These are phyloP conservation scores for Aphanomyces astaci DNA, from an alignment of 352 stramenopile species.

Conservation along the genomic window DNA sequence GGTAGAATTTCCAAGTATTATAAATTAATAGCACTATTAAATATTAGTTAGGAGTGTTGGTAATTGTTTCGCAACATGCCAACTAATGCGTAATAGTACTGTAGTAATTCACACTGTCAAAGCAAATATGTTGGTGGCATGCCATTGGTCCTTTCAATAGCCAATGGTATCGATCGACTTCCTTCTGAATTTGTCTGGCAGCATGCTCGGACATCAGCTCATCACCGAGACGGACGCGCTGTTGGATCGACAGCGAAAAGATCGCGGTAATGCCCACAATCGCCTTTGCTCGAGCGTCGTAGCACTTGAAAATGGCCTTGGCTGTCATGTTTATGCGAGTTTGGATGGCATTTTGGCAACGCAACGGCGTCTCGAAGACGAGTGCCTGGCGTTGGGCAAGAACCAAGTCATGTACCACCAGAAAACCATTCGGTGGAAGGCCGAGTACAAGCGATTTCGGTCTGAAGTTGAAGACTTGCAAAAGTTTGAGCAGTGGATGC, in stretches of 20 bases:
- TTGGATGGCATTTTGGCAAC: constrained; percentile 6
- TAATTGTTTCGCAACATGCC: too few relatives aligned
- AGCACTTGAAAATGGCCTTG: background rate
- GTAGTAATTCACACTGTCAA: too few relatives aligned
- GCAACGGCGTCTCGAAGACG: constrained; percentile 10
- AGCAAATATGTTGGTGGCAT: too few relatives aligned
- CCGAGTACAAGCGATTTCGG: constrained; percentile 18
- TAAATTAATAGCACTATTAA: too few relatives aligned
- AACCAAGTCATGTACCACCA: constrained; percentile 12
- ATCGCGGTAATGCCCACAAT: background rate
- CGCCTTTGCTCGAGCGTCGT: background rate
- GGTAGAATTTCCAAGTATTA: too few relatives aligned
- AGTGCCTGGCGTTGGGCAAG: constrained; percentile 11
- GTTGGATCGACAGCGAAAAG: background rate
- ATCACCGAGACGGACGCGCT: constrained; percentile 4
- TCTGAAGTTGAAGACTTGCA: constrained; percentile 4
- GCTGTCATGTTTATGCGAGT: background rate
- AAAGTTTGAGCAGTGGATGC: constrained; percentile 8
- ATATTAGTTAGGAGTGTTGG: too few relatives aligned
- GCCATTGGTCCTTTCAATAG: background rate
- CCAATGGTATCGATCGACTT: background rate
- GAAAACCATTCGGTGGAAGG: constrained; percentile 21
- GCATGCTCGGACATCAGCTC: background rate
- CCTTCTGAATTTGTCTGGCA: background rate
- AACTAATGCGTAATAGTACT: too few relatives aligned